A percentile compares a stretch with the other conserved stretches of the same genome.
These are phyloP conservation scores for Astraeus odoratus DNA, from an alignment of 768 basidiomycete genomes.

Conservation along the genomic window DNA sequence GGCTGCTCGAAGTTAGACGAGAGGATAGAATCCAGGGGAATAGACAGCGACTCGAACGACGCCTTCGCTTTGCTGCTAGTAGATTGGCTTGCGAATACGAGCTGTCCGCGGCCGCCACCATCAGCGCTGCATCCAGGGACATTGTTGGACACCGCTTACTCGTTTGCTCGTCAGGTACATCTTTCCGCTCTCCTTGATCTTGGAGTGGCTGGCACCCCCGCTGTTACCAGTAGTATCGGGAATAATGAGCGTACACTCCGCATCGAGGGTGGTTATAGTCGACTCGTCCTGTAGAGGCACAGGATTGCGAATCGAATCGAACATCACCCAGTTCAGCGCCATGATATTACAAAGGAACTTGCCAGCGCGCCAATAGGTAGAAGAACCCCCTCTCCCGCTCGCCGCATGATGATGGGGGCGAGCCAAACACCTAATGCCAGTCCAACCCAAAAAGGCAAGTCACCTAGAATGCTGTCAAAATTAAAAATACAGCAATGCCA, in stretches of 20 bases:
- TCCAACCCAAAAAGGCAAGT: neutral
- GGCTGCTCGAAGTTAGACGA: slow-evolving; percentile 74
- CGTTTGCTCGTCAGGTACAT: slow-evolving; percentile 67
- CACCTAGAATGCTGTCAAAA: neutral
- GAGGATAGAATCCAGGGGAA: slow-evolving; percentile 60
- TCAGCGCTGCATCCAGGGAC: slow-evolving; percentile 3
- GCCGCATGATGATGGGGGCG: no score
- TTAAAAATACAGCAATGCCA: neutral
- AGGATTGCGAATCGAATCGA: slow-evolving; percentile 47
- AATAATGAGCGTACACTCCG: slow-evolving; percentile 50
- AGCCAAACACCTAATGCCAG: no score
- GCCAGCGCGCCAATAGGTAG: no score
- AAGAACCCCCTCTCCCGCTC: neutral
- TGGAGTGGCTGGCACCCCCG: slow-evolving; percentile 49
- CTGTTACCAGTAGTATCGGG: slow-evolving; percentile 47
- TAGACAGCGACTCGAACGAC: slow-evolving; percentile 37
- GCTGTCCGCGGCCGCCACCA: slow-evolving; percentile 31
- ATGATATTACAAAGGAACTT: no score
- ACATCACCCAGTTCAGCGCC: slow-evolving; percentile 78
- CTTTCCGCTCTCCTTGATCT: slow-evolving; percentile 51
- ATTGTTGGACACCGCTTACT: slow-evolving; percentile 33
- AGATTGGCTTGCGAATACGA: slow-evolving; percentile 50
- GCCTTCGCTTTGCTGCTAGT: slow-evolving; percentile 11
- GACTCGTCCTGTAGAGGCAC: slow-evolving; percentile 60
- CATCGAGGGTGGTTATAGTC: slow-evolving; percentile 50